Conservation (phyloP, 2,329 filamentous ascomycete genomes). For the Diaporthe caulivora region DNA sequence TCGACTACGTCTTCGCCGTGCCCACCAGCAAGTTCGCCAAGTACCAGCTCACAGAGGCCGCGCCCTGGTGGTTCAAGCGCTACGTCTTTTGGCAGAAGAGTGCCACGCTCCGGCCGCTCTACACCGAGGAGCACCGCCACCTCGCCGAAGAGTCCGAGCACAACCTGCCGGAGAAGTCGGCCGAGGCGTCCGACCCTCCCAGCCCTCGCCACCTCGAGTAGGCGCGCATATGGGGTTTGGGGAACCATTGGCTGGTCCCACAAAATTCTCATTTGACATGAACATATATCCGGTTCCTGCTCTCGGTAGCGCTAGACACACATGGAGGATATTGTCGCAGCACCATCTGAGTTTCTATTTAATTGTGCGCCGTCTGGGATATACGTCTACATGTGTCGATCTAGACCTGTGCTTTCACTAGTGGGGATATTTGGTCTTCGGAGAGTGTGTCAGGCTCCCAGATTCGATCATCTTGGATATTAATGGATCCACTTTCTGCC, state of each 20-base stretch:
- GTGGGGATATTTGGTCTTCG: background rate
- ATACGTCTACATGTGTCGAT: slow-evolving; percentile 13
- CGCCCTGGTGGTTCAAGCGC: slow-evolving; percentile 72
- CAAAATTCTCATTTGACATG: slow-evolving; percentile 12
- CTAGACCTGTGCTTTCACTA: background rate
- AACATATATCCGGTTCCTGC: slow-evolving; percentile 5
- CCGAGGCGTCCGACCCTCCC: slow-evolving; percentile 22
- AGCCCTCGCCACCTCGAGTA: slow-evolving; percentile 26
- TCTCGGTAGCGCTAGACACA: background rate
- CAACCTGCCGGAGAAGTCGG: background rate
- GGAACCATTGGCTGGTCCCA: background rate
- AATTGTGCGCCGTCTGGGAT: background rate
- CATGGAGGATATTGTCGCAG: slow-evolving; percentile 9
- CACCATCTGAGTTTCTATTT: background rate
- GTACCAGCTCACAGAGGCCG: slow-evolving; percentile 67
- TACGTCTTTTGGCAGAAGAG: slow-evolving; percentile 65
- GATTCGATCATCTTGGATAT: slow-evolving; percentile 19
- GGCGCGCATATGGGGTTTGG: background rate
- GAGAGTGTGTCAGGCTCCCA: background rate
- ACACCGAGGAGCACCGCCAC: slow-evolving; percentile 43
- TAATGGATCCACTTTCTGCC: slow-evolving; percentile 28
- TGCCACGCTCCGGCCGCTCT: slow-evolving; percentile 56
- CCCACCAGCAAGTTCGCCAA: slow-evolving; percentile 68
- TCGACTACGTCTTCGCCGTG: slow-evolving; percentile 72
- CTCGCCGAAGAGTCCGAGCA: background rate